phyloP scores from a whole-genome alignment of 371 early-diverging fungal species.

The Apophysomyces ossiformis region DNA sequence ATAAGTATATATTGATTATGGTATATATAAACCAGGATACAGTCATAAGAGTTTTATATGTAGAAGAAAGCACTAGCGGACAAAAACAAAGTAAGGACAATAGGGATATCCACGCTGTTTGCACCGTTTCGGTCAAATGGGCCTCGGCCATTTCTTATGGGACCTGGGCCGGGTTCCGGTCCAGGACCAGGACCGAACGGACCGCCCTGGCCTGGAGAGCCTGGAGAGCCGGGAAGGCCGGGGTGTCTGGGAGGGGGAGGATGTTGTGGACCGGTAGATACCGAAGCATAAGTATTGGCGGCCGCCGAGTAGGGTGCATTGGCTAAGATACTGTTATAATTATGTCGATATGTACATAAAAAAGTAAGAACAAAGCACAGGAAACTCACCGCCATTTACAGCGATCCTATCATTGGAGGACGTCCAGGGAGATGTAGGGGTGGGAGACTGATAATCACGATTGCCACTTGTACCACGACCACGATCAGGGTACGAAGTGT shows the following conservation, averaged over 20 bases:
- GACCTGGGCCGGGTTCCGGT: neutral
- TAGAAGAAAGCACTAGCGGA: neutral
- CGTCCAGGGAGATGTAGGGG: constrained; percentile 8
- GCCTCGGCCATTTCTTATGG: neutral
- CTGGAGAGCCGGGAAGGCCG: neutral
- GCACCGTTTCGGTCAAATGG: neutral
- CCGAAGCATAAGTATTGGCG: neutral
- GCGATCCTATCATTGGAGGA: constrained; percentile 3
- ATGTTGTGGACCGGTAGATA: neutral
- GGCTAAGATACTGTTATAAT: neutral
- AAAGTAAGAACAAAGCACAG: neutral
- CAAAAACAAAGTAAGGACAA: constrained; percentile 8
- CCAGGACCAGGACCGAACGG: constrained; percentile 1
- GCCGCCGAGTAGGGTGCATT: neutral
- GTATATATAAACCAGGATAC: constrained; percentile 2
- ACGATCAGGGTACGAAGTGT: neutral
- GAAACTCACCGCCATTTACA: neutral
- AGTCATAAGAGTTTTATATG: neutral
- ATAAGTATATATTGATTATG: neutral
- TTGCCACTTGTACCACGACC: constrained; percentile 3
- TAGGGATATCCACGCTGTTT: constrained; percentile 5
- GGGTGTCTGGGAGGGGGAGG: neutral
- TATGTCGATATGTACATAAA: neutral
- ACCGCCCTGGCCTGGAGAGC: neutral
- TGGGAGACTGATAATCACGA: neutral